Conservation (phyloP, 345 rosid species). For the Gossypioides kirkii region DNA sequence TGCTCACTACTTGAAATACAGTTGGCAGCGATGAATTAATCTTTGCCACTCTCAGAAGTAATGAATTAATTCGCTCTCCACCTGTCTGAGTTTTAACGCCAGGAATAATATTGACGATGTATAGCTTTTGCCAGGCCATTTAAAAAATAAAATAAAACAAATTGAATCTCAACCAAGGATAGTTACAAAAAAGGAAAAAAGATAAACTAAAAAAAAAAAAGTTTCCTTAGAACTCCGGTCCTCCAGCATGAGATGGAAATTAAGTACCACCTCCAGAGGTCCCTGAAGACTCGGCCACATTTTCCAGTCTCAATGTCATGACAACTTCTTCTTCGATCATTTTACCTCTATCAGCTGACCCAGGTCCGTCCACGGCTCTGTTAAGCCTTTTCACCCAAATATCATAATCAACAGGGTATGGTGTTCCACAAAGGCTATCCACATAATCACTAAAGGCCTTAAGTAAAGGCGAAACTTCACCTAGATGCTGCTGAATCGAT, state of each 20-base stretch:
- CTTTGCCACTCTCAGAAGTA: neutral
- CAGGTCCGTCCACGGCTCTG: slow-evolving; percentile 36
- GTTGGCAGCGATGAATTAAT: neutral
- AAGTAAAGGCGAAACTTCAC: slow-evolving; percentile 48
- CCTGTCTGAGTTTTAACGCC: neutral
- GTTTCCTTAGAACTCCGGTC: neutral
- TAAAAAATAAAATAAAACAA: neutral
- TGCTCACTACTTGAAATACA: too few species aligned
- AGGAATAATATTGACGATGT: neutral
- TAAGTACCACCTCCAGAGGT: slow-evolving; percentile 22
- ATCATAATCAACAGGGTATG: slow-evolving; percentile 57
- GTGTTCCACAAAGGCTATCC: slow-evolving; percentile 64
- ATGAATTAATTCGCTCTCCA: neutral
- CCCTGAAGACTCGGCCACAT: slow-evolving; percentile 39
- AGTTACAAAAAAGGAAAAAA: slow-evolving; percentile 5
- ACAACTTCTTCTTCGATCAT: slow-evolving; percentile 40
- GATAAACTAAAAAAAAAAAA: neutral
- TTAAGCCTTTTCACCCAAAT: slow-evolving; percentile 54
- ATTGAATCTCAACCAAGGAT: neutral
- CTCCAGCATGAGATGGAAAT: neutral
- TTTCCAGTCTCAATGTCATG: slow-evolving; percentile 19
- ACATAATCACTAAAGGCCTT: slow-evolving; percentile 73
- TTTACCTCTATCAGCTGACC: slow-evolving; percentile 42
- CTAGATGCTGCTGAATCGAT: slow-evolving; percentile 49
- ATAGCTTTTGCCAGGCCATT: neutral